These are phyloP conservation scores for Phyllosticta citrichinensis DNA, from an alignment of 2,329 filamentous ascomycete genomes.

Conservation along the genomic window DNA sequence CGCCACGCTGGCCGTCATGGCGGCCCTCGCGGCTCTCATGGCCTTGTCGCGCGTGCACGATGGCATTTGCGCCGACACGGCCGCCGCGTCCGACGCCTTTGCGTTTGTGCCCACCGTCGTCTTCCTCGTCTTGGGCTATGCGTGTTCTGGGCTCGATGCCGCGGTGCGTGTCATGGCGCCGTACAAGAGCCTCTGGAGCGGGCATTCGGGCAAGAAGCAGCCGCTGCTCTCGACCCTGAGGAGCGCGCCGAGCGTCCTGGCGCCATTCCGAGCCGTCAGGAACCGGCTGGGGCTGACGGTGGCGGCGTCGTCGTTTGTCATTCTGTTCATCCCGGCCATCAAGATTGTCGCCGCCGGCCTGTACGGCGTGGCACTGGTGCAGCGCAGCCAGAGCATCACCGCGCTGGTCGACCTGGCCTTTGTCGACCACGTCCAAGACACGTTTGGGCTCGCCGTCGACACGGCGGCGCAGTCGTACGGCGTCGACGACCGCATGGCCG, in stretches of 20 bases:
- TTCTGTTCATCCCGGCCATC: slow-evolving; percentile 1
- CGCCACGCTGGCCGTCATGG: background rate
- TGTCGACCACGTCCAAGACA: slow-evolving; percentile 2
- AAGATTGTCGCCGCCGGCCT: slow-evolving; percentile 8
- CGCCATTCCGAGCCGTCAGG: background rate
- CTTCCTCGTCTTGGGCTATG: slow-evolving; percentile 2
- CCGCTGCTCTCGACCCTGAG: slow-evolving; percentile 2
- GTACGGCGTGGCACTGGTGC: background rate
- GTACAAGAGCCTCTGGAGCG: slow-evolving; percentile 3
- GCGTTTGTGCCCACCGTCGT: slow-evolving; percentile 1
- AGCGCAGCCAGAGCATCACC: background rate
- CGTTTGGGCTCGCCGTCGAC: background rate
- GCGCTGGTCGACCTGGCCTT: slow-evolving; percentile 1
- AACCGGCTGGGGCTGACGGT: background rate
- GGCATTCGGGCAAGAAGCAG: background rate
- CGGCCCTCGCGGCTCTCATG: background rate
- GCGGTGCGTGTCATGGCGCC: slow-evolving; percentile 1
- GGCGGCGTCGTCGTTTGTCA: background rate
- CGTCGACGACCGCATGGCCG: background rate
- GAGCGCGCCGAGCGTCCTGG: background rate
- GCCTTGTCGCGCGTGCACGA: background rate
- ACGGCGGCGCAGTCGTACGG: background rate
- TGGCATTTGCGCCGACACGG: background rate
- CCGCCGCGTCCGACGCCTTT: background rate
- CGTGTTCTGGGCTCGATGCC: background rate